A percentile compares a stretch with the other conserved stretches of the same genome.
These are phyloP conservation scores for Turritis glabra DNA, from an alignment of 345 rosid genomes.

Conservation along the genomic window DNA sequence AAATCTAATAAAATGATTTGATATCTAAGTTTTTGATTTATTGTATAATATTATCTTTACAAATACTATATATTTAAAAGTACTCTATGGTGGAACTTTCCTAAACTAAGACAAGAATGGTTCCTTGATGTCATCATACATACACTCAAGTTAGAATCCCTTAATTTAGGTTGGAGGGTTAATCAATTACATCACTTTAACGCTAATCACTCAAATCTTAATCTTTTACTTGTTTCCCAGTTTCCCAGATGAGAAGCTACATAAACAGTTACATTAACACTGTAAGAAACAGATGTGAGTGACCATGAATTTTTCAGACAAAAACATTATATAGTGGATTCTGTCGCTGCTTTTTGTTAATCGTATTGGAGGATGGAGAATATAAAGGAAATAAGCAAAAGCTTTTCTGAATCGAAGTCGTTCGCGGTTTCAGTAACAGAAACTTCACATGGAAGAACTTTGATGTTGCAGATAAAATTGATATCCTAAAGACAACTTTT, in stretches of 20 bases:
- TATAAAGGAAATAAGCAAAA: background rate
- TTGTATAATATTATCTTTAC: background rate
- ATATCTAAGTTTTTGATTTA: background rate
- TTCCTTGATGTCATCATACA: background rate
- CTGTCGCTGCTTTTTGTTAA: background rate
- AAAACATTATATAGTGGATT: background rate
- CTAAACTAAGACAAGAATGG: background rate
- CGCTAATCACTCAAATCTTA: background rate
- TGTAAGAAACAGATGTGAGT: background rate
- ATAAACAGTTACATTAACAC: background rate
- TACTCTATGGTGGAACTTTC: no score
- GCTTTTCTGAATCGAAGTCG: conserved; percentile 6
- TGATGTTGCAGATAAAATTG: background rate
- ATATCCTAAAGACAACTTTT: background rate
- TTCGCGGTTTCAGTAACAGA: conserved; percentile 5
- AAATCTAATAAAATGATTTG: background rate
- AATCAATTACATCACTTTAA: background rate
- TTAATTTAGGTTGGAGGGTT: background rate
- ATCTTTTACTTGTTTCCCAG: background rate
- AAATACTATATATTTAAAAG: no score
- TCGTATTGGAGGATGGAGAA: background rate
- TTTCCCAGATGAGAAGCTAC: background rate
- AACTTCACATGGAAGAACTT: conserved; percentile 11
- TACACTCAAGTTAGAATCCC: background rate
- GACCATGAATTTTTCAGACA: conserved; percentile 1